Conservation (phyloP, 768 basidiomycete genomes). For the Suillus brevipes region DNA sequence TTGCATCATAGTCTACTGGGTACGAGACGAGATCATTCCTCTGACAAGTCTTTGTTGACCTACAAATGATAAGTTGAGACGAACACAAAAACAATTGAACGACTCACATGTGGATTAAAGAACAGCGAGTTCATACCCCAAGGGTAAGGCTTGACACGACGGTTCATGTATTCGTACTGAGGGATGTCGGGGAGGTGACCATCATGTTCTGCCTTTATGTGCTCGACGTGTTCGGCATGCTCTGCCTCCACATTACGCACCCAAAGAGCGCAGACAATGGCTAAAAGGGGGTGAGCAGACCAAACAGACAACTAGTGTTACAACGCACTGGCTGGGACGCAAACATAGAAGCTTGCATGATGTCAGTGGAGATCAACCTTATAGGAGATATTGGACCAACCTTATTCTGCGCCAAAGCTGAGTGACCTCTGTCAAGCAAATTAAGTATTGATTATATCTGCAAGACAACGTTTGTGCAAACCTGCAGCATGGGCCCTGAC, state of each 20-base stretch:
- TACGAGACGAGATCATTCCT: constrained; percentile 17
- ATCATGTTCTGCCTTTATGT: constrained; percentile 69
- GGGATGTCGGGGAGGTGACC: constrained; percentile 72
- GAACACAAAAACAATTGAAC: not conserved
- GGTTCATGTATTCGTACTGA: constrained; percentile 77
- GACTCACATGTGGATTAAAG: constrained; percentile 72
- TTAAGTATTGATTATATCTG: constrained; percentile 16
- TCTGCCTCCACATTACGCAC: constrained; percentile 56
- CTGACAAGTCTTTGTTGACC: constrained; percentile 66
- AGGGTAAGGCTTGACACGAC: constrained; percentile 75
- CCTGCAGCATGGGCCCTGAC: constrained; percentile 67
- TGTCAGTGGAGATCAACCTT: not conserved
- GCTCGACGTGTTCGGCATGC: constrained; percentile 70
- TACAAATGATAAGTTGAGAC: constrained; percentile 26
- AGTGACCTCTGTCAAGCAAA: constrained; percentile 54
- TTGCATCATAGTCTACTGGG: constrained; percentile 1
- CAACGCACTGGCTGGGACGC: constrained; percentile 70
- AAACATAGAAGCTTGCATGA: constrained; percentile 63
- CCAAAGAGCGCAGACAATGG: constrained; percentile 38
- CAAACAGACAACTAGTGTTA: constrained; percentile 9
- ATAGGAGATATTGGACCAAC: constrained; percentile 38
- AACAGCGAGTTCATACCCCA: constrained; percentile 86
- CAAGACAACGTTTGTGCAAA: constrained; percentile 30
- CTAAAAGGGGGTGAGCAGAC: constrained; percentile 17
- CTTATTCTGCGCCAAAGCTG: constrained; percentile 88